phyloP scores from a whole-genome alignment of 176 grass and related monocot genomes.

The Carex littledalei region DNA sequence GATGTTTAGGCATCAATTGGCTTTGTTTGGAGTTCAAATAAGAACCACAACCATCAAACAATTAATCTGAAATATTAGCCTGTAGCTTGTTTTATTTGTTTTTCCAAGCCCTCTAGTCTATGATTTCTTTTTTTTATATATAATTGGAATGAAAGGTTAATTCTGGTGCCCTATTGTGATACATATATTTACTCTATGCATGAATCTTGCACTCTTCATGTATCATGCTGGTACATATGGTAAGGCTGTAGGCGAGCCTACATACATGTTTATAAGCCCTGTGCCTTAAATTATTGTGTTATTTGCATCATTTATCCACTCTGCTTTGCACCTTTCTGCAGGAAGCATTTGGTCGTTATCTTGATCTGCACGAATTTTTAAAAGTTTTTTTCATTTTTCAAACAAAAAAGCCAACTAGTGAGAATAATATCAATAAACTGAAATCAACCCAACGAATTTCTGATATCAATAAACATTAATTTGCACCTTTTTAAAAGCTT shows the following conservation, averaged over 20 bases:
- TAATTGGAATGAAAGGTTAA: neutral
- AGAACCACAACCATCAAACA: neutral
- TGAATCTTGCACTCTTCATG: conserved; percentile 70
- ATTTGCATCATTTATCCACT: conserved; percentile 10
- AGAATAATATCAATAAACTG: no score
- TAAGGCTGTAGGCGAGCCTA: conserved; percentile 42
- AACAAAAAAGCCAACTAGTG: no score
- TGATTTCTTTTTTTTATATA: neutral
- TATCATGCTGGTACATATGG: conserved; percentile 72
- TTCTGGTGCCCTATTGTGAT: conserved; percentile 55
- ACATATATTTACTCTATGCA: conserved; percentile 96
- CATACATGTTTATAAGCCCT: conserved; percentile 5
- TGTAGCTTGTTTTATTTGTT: neutral
- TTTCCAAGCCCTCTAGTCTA: neutral
- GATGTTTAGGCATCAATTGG: neutral
- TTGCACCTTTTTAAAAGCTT: no score
- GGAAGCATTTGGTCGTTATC: conserved; percentile 93
- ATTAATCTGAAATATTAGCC: neutral
- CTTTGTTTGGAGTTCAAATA: neutral
- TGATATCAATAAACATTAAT: no score
- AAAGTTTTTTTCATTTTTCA: no score
- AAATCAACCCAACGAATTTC: no score
- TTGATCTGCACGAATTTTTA: conserved; percentile 72
- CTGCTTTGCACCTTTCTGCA: conserved; percentile 29
- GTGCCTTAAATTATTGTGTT: neutral